Evolutionary conservation across 306 rosid species (phyloP), one percentile per base, ranked within the genome.

Genomic region (Oxytropis ochrocephala): DNA sequence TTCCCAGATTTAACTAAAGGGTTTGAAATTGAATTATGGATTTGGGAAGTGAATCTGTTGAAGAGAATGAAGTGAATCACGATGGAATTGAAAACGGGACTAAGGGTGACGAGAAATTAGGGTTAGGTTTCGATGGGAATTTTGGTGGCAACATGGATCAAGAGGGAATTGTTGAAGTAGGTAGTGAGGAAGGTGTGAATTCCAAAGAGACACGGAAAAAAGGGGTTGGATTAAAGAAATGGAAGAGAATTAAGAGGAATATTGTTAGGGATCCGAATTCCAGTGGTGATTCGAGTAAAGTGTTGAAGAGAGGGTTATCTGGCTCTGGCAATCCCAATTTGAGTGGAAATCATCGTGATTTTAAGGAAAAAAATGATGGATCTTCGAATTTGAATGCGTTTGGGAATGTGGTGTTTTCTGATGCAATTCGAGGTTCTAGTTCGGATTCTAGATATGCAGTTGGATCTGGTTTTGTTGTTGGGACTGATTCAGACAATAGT

Each of bases 401-500:
- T 38, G 89, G 81, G 70, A 84, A 83, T 85, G 66, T 41, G n/a
- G 88, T 80, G 71, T 62, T 70, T 47, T 69, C 69, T 1, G 83
- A 80, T 70, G 55, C 69, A n/a, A 60, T 79, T 63, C 85, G 61
- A 32, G 89, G 84, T 66, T 84, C 88, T 42, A 82, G 84, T 79
- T 74, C 75, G 0, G 95, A 90, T 80, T 86, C 96, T 52, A 83
- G 90, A 75, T 71, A 81, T 79, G 88, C 89, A 19, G 64, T 73
- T 53, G 90, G 89, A 53, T 62, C 89, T 76, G 87, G 78, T 68
- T 87, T 85, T 85, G 84, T 69, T 56, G 90, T 75, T 42, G 91
- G 87, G 38, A 82, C 92, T 12, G 97, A 88, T 85, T 93, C 98
- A 7, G 98, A 90, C 81, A 82, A 86, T 72, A 84, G 92, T 47